A percentile compares a stretch with the other conserved stretches of the same genome.
Evolutionary conservation across 176 grass and related monocot species (phyloP).

Genomic region (Zea mays): Zm-B73-REFERENCE-NAM-5.0 NC_050098.1:81748001-81748500

Average conservation of each 20-base stretch:
- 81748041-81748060: neutral
- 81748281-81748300: constrained; percentile 40
- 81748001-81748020: neutral
- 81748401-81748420: neutral
- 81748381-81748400: neutral
- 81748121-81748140: neutral
- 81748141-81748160: constrained; percentile 80
- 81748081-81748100: neutral
- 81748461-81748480: constrained; percentile 73
- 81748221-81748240: constrained; percentile 9
- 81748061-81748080: neutral
- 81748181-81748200: constrained; percentile 81
- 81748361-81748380: constrained; percentile 29
- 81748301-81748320: constrained; percentile 97
- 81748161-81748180: constrained; percentile 90
- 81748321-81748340: constrained; percentile 92
- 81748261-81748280: neutral
- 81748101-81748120: constrained; percentile 16
- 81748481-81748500: constrained; percentile 35
- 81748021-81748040: neutral
- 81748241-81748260: neutral
- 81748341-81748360: constrained; percentile 79
- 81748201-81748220: constrained; percentile 95
- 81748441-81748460: constrained; percentile 95
- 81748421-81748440: constrained; percentile 73